A percentile compares a stretch with the other conserved stretches of the same genome.
Conservation (phyloP, 139 green algal genomes). For the Dunaliella sp. region DNA sequence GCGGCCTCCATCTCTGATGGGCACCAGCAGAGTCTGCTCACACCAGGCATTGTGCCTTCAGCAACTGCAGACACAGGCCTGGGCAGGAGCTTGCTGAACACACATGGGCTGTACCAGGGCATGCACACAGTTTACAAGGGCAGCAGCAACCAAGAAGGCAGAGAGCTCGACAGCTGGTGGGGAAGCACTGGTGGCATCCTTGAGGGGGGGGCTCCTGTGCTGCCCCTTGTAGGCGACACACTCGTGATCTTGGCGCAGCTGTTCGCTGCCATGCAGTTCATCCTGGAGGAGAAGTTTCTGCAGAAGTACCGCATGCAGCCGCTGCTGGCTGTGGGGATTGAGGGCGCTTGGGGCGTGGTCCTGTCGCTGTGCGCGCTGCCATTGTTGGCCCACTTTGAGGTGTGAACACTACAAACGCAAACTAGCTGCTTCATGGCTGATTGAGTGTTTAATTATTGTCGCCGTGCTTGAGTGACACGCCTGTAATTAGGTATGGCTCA, state of each 20-base stretch:
- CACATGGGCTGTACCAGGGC: neutral
- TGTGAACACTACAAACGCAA: no score
- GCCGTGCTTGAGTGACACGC: no score
- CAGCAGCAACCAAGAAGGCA: neutral
- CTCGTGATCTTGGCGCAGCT: constrained; percentile 74
- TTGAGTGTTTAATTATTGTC: no score
- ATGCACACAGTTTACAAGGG: neutral
- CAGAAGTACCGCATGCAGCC: constrained; percentile 47
- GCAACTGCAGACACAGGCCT: neutral
- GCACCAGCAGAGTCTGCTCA: no score
- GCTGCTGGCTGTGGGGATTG: constrained; percentile 71
- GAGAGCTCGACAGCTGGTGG: no score
- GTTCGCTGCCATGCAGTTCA: constrained; percentile 66
- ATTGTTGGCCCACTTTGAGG: constrained; percentile 45
- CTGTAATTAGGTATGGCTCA: no score
- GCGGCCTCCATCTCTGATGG: no score
- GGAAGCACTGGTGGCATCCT: neutral
- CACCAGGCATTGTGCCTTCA: neutral
- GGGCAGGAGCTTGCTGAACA: neutral
- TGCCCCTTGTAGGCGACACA: constrained; percentile 65
- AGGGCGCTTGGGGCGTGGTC: constrained; percentile 75
- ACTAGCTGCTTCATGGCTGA: no score
- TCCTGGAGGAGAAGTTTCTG: constrained; percentile 88
- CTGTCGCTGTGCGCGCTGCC: constrained; percentile 65
- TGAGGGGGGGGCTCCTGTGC: constrained; percentile 6